Evolutionary conservation across 805 yeast genomes (phyloP).

Genomic region (Sungouiella thailandica): DNA sequence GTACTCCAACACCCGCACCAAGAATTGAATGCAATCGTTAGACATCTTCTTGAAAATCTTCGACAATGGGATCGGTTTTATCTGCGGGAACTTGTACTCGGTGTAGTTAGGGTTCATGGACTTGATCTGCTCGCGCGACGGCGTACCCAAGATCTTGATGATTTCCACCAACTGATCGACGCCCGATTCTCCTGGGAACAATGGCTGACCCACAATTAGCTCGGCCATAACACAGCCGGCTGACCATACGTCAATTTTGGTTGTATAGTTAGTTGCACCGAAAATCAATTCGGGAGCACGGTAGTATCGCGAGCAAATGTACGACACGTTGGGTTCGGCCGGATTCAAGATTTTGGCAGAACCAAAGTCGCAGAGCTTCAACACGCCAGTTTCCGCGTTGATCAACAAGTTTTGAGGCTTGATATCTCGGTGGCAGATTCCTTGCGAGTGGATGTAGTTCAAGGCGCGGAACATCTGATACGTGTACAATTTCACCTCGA

Average conservation of each 20-base stretch:
- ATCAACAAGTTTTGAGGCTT: constrained; percentile 87
- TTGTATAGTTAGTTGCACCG: constrained; percentile 94
- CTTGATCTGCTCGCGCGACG: constrained; percentile 83
- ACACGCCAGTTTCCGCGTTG: constrained; percentile 77
- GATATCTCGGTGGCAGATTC: constrained; percentile 91
- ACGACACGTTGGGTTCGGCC: constrained; percentile 89
- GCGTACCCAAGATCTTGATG: constrained; percentile 93
- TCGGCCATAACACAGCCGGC: constrained; percentile 99
- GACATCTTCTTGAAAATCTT: constrained; percentile 61
- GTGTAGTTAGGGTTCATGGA: constrained; percentile 96
- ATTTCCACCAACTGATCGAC: constrained; percentile 96
- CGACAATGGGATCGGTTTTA: constrained; percentile 68
- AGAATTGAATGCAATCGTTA: constrained; percentile 49
- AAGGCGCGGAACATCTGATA: constrained; percentile 71
- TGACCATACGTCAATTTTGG: constrained; percentile 96
- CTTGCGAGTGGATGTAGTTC: constrained; percentile 69
- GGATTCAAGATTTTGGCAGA: constrained; percentile 89
- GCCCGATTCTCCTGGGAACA: constrained; percentile 97
- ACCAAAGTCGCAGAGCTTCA: constrained; percentile 95
- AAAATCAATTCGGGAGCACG: constrained; percentile 97
- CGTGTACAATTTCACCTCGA: constrained; percentile 84
- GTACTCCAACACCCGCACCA: constrained; percentile 57
- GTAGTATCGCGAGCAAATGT: constrained; percentile 94
- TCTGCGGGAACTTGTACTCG: constrained; percentile 93
- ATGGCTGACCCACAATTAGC: constrained; percentile 87